Percentiles rank a stretch among this genome's conserved stretches.
These are phyloP conservation scores for Bothriochloa decipiens DNA, from an alignment of 176 grass and related monocot species.

Conservation along the genomic window DNA sequence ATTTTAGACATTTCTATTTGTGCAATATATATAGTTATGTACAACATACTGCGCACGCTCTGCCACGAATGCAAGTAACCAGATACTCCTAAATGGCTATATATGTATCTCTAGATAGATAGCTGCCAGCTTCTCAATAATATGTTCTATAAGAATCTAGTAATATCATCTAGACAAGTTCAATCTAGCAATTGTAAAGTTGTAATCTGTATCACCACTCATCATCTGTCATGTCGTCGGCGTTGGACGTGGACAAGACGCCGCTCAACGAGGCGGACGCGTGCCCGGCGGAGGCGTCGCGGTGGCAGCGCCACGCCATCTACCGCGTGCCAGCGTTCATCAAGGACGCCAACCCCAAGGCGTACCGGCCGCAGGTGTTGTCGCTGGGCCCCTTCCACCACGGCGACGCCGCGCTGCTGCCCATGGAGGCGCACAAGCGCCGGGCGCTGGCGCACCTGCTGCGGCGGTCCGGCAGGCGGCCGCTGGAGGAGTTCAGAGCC, in stretches of 20 bases:
- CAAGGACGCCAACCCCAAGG: slow-evolving; percentile 58
- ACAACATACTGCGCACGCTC: background rate
- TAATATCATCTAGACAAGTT: background rate
- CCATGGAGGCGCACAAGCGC: slow-evolving; percentile 83
- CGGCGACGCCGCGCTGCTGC: slow-evolving; percentile 30
- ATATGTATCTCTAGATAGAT: background rate
- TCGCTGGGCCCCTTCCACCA: slow-evolving; percentile 83
- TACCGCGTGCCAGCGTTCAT: slow-evolving; percentile 82
- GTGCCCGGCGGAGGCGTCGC: slow-evolving; percentile 41
- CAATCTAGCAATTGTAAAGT: background rate
- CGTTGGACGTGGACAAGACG: slow-evolving; percentile 45
- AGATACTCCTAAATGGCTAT: background rate
- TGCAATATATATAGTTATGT: too few relatives aligned
- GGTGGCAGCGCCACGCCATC: slow-evolving; percentile 65
- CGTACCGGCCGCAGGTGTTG: slow-evolving; percentile 71
- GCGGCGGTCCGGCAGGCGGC: slow-evolving; percentile 36
- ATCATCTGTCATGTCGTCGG: background rate
- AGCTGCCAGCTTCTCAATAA: background rate
- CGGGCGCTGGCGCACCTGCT: slow-evolving; percentile 72
- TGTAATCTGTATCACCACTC: background rate
- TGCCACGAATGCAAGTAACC: background rate
- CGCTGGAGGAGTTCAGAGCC: slow-evolving; percentile 40
- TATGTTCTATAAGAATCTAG: too few relatives aligned
- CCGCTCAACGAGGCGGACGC: slow-evolving; percentile 33
- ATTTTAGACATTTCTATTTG: too few relatives aligned